A percentile compares a stretch with the other conserved stretches of the same genome.
Conservation (phyloP, 345 rosid species). For the Pseudoturritis turrita region DNA sequence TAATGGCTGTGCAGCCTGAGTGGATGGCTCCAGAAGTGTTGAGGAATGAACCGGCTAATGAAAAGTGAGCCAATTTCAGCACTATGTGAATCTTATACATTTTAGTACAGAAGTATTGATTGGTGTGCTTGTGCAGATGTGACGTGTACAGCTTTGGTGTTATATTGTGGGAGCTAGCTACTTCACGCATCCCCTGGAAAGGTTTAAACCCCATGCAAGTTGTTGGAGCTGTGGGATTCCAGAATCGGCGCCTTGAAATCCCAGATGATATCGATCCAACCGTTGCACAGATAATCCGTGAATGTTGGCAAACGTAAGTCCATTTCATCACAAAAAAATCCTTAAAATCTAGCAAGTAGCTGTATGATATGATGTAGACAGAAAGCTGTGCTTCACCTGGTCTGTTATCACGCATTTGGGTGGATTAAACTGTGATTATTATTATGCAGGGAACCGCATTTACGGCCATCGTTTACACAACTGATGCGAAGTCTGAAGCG, state of each 20-base stretch:
- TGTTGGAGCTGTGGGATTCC: slow-evolving; percentile 99
- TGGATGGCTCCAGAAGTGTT: slow-evolving; percentile 99
- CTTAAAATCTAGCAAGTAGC: neutral
- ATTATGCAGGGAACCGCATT: slow-evolving; percentile 67
- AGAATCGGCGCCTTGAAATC: slow-evolving; percentile 81
- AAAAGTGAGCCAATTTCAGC: slow-evolving; percentile 61
- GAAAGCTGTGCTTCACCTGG: too few species aligned
- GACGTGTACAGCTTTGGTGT: slow-evolving; percentile 99
- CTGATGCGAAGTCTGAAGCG: slow-evolving; percentile 63
- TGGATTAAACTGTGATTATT: neutral
- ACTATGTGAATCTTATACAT: neutral
- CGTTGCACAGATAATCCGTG: slow-evolving; percentile 70
- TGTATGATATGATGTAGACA: neutral
- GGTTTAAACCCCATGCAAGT: slow-evolving; percentile 99
- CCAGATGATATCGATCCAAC: slow-evolving; percentile 66
- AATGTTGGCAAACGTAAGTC: slow-evolving; percentile 90
- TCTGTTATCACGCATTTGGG: neutral
- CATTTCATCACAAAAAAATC: neutral
- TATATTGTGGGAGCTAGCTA: slow-evolving; percentile 89
- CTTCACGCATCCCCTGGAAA: slow-evolving; percentile 79
- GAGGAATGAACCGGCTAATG: slow-evolving; percentile 93
- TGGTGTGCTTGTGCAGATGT: slow-evolving; percentile 53
- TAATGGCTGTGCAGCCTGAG: slow-evolving; percentile 68
- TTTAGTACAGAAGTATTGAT: neutral
- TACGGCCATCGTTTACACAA: slow-evolving; percentile 83